These are phyloP conservation scores for Trichoderma erinaceum DNA, from an alignment of 495 filamentous ascomycete genomes.

Conservation along the genomic window DNA sequence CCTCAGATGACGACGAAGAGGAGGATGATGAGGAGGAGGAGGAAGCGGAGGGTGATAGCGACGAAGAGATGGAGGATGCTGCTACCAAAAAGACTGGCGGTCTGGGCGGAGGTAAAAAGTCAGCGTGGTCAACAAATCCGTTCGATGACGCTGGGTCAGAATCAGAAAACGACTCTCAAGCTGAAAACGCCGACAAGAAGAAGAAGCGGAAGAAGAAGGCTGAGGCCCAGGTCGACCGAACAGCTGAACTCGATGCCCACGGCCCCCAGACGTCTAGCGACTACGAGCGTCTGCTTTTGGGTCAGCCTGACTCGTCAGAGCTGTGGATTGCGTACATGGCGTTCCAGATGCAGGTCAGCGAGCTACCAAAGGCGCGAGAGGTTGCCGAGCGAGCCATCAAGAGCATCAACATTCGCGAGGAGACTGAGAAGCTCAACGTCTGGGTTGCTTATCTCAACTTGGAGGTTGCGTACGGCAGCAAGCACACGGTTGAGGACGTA, in stretches of 20 bases:
- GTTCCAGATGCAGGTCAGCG: constrained; percentile 87
- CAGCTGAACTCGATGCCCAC: constrained; percentile 77
- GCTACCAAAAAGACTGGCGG: constrained; percentile 39
- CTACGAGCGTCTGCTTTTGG: constrained; percentile 87
- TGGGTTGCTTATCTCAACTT: constrained; percentile 93
- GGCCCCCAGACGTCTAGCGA: constrained; percentile 89
- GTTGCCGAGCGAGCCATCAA: constrained; percentile 84
- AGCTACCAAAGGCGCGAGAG: constrained; percentile 75
- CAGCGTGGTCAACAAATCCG: constrained; percentile 75
- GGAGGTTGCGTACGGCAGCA: constrained; percentile 82
- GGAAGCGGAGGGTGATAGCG: constrained; percentile 40
- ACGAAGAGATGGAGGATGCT: constrained; percentile 44
- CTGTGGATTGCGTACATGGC: constrained; percentile 97
- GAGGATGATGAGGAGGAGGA: constrained; percentile 29
- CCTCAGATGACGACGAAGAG: constrained; percentile 39
- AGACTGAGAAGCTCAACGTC: constrained; percentile 85
- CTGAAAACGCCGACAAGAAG: constrained; percentile 50
- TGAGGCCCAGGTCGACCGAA: constrained; percentile 78
- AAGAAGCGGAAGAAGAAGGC: constrained; percentile 77
- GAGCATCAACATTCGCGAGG: constrained; percentile 80
- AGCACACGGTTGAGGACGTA: constrained; percentile 75
- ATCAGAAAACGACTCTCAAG: constrained; percentile 37
- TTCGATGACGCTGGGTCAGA: constrained; percentile 44
- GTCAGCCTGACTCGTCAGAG: constrained; percentile 79
- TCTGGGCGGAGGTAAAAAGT: constrained; percentile 64